Conservation (phyloP, 306 rosid genomes). For the Gastrolobium bilobum region DNA sequence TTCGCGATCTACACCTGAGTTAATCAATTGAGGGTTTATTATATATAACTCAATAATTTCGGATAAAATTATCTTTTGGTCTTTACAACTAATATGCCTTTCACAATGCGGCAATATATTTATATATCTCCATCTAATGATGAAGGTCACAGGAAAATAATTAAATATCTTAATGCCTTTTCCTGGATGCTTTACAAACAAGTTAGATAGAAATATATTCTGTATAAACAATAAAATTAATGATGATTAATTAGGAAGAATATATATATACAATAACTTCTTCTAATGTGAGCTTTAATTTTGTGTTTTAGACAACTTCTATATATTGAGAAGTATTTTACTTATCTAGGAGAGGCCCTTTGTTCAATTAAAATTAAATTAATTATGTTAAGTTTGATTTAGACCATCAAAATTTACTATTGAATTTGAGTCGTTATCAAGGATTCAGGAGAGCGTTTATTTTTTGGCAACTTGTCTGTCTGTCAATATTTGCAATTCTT, state of each 20-base stretch:
- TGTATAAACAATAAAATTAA: not conserved
- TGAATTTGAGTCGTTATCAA: slow-evolving; percentile 26
- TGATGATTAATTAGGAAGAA: not conserved
- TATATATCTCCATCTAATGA: not conserved
- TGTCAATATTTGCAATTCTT: slow-evolving; percentile 37
- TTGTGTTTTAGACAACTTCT: not conserved
- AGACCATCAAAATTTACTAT: not conserved
- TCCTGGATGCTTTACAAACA: slow-evolving; percentile 10
- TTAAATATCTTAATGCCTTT: not conserved
- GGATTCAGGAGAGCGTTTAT: slow-evolving; percentile 15
- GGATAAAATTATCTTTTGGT: not conserved
- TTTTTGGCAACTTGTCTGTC: slow-evolving; percentile 33
- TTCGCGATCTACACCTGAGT: not conserved
- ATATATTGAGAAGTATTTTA: not conserved
- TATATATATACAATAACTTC: not conserved
- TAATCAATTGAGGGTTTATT: not conserved
- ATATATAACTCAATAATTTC: not conserved
- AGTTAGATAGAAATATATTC: not conserved
- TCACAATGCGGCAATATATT: not conserved
- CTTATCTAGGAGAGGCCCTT: not conserved
- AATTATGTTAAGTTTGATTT: not conserved
- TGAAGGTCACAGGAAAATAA: slow-evolving; percentile 16
- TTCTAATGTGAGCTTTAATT: not conserved
- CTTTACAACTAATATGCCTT: slow-evolving; percentile 23
- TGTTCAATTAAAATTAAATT: not conserved